phyloP scores from a whole-genome alignment of 441 rosid genomes.

The Manihot esculenta region DNA sequence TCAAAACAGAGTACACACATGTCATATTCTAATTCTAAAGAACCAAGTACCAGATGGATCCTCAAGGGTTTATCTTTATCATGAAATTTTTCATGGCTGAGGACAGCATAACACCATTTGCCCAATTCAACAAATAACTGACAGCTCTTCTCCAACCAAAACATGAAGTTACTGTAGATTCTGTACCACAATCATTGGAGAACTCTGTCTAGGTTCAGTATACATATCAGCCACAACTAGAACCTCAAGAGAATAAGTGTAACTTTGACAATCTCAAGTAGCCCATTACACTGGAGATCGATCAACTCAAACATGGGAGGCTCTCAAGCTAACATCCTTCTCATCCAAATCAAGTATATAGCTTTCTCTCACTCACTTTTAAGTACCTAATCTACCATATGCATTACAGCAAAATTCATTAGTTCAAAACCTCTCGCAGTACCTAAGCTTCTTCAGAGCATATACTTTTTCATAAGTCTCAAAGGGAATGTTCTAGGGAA shows the following conservation, averaged over 20 bases:
- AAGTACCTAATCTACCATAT: neutral
- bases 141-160: neutral
- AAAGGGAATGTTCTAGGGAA: neutral
- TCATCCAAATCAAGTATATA: neutral
- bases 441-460: neutral
- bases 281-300: neutral
- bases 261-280: neutral
- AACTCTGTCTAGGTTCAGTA: too few relatives aligned
- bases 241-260: neutral
- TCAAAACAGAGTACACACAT: neutral
- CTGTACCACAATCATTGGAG: neutral
- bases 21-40: neutral
- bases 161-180: neutral
- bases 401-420: neutral
- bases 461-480: neutral
- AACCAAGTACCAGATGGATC: neutral
- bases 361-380: neutral
- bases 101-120: neutral
- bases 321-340: conserved; percentile 1
- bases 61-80: conserved; percentile 1
- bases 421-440: neutral
- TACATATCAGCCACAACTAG: too few relatives aligned
- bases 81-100: neutral
- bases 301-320: neutral
- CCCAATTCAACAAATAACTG: neutral